A percentile compares a stretch with the other conserved stretches of the same genome.
phyloP scores from a whole-genome alignment of 2,329 filamentous ascomycete genomes.

The Pleomassaria siparia region DNA sequence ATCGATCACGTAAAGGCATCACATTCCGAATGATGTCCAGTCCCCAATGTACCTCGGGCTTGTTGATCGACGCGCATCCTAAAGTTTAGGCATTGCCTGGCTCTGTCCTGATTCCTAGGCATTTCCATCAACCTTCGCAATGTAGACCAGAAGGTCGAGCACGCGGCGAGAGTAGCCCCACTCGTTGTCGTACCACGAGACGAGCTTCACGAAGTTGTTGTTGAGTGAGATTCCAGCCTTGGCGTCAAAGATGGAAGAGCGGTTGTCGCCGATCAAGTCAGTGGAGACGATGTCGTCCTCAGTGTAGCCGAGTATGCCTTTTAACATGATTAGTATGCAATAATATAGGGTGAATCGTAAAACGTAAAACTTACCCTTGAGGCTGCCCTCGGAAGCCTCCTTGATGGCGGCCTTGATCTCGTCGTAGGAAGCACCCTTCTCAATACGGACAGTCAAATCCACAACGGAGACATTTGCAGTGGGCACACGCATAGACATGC shows the following conservation, averaged over 20 bases:
- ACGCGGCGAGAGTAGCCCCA: constrained; percentile 95
- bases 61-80: constrained; percentile 7
- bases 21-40: background rate
- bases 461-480: constrained; percentile 99
- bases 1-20: constrained; percentile 1
- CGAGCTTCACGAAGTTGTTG: constrained; percentile 97
- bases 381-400: constrained; percentile 77
- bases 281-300: constrained; percentile 96
- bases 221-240: constrained; percentile 99
- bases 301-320: constrained; percentile 88
- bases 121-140: constrained; percentile 48
- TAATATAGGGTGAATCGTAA: background rate
- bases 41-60: background rate
- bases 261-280: constrained; percentile 88
- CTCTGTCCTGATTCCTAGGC: constrained; percentile 46
- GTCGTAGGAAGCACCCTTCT: constrained; percentile 86
- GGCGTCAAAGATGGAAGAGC: constrained; percentile 98
- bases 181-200: constrained; percentile 99
- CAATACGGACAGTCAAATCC: constrained; percentile 89
- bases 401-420: constrained; percentile 90
- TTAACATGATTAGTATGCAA: constrained; percentile 23
- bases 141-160: constrained; percentile 52
- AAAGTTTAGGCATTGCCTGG: constrained; percentile 38
- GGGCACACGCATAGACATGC: constrained; percentile 99
- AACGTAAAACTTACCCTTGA: constrained; percentile 69